Percentiles rank a stretch among this genome's conserved stretches.
Evolutionary conservation across 139 green algal genomes (phyloP).

Genomic region (Spirogloea muscicola): DNA sequence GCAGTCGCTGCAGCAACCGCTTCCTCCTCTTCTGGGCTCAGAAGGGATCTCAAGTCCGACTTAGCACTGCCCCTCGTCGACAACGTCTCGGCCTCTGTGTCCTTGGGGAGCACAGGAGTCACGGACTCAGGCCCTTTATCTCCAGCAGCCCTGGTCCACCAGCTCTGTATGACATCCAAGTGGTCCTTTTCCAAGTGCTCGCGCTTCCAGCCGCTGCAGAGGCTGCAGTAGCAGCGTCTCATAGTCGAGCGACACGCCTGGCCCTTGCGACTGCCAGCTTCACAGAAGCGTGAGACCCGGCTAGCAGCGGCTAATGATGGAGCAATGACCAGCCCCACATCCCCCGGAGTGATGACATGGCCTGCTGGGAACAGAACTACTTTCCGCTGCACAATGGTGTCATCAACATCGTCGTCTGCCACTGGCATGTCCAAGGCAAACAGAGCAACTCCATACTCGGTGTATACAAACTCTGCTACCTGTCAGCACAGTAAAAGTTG

Average conservation of each 20-base stretch:
- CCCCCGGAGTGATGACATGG: neutral
- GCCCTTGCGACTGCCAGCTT: conserved; percentile 1
- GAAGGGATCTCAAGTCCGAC: no score
- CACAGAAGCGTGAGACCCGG: neutral
- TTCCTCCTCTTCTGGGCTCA: neutral
- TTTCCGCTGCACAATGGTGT: neutral
- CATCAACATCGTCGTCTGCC: neutral
- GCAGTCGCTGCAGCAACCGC: neutral
- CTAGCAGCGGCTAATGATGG: neutral
- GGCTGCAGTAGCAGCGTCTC: neutral
- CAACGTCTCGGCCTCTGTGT: neutral
- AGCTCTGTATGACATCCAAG: neutral
- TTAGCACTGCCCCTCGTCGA: neutral
- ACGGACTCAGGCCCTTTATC: neutral
- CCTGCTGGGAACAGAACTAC: conserved; percentile 7
- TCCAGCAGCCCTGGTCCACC: neutral
- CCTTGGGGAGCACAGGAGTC: neutral
- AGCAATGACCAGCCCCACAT: conserved; percentile 28
- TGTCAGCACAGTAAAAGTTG: neutral
- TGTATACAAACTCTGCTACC: conserved; percentile 12
- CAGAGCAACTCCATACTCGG: neutral
- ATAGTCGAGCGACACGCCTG: neutral
- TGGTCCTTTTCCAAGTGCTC: neutral
- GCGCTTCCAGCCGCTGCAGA: neutral
- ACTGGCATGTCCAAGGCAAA: conserved; percentile 1